phyloP scores from a whole-genome alignment of 2,329 filamentous ascomycete genomes.

The Chaetomiaceae sp. region DNA sequence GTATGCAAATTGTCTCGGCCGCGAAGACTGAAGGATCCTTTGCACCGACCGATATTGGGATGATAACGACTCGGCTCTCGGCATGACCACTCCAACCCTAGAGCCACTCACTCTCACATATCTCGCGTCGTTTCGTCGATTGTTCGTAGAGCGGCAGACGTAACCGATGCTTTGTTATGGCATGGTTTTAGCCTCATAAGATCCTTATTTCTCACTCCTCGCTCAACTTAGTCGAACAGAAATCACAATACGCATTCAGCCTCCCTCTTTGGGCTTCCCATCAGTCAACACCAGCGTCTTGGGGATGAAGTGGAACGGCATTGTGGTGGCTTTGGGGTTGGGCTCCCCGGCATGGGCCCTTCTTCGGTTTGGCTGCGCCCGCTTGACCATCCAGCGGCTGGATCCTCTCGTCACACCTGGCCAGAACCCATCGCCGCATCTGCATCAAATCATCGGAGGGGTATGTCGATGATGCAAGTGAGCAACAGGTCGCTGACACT shows the following conservation, averaged over 20 bases:
- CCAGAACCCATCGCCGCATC: constrained; percentile 45
- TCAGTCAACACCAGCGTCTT: no score
- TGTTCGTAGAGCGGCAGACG: no score
- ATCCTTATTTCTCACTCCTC: no score
- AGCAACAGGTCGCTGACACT: background rate
- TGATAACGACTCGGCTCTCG: constrained; percentile 23
- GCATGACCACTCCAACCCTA: constrained; percentile 26
- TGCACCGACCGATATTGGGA: constrained; percentile 29
- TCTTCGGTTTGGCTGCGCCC: constrained; percentile 42
- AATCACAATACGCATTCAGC: no score
- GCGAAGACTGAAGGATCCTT: no score
- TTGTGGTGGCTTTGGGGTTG: constrained; percentile 26
- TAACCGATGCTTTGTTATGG: no score
- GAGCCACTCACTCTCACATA: background rate
- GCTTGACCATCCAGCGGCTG: constrained; percentile 43
- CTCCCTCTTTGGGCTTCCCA: no score
- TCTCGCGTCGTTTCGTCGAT: no score
- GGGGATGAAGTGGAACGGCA: constrained; percentile 24
- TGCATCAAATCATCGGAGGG: constrained; percentile 54
- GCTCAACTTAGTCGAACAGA: no score
- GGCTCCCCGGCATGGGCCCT: constrained; percentile 26
- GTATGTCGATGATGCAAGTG: constrained; percentile 23
- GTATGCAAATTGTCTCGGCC: no score
- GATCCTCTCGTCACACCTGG: constrained; percentile 40
- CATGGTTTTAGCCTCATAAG: no score